phyloP scores from a whole-genome alignment of 331 rosid genomes.

The Quercus phellos region DNA sequence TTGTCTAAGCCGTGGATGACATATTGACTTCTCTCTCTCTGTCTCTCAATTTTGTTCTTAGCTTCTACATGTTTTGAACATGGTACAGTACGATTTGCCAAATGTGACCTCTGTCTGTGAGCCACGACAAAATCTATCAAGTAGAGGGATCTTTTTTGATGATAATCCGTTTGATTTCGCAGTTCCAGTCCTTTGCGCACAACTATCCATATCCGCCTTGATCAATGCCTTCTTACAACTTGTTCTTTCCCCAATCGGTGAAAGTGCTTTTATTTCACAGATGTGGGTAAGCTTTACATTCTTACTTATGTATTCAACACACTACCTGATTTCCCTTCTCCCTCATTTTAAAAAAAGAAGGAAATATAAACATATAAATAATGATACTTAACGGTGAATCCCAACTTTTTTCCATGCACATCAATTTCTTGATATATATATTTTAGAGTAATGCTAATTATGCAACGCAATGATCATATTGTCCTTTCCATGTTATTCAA shows the following conservation, averaged over 20 bases:
- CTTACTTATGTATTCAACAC: not conserved
- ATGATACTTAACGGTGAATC: not conserved
- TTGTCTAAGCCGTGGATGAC: not conserved
- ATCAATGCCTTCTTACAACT: slow-evolving; percentile 12
- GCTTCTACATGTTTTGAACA: not conserved
- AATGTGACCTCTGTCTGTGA: slow-evolving; percentile 9
- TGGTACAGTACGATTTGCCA: not conserved
- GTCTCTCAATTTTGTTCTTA: not conserved
- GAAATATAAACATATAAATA: not conserved
- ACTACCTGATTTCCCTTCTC: not conserved
- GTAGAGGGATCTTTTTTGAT: slow-evolving; percentile 28
- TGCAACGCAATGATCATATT: not conserved
- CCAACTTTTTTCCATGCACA: not conserved
- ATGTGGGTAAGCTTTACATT: slow-evolving; percentile 35
- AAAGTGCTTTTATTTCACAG: slow-evolving; percentile 40
- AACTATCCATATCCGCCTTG: slow-evolving; percentile 19
- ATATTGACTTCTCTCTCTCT: not conserved
- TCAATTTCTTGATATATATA: not conserved
- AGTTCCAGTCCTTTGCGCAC: slow-evolving; percentile 19
- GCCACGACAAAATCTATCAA: not conserved
- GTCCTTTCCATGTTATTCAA: not conserved
- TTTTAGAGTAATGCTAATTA: no score
- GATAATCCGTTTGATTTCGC: slow-evolving; percentile 33
- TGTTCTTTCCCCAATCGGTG: slow-evolving; percentile 39
- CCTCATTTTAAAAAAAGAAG: not conserved